Conservation (phyloP, 306 rosid species). For the Cucumis hystrix region DNA sequence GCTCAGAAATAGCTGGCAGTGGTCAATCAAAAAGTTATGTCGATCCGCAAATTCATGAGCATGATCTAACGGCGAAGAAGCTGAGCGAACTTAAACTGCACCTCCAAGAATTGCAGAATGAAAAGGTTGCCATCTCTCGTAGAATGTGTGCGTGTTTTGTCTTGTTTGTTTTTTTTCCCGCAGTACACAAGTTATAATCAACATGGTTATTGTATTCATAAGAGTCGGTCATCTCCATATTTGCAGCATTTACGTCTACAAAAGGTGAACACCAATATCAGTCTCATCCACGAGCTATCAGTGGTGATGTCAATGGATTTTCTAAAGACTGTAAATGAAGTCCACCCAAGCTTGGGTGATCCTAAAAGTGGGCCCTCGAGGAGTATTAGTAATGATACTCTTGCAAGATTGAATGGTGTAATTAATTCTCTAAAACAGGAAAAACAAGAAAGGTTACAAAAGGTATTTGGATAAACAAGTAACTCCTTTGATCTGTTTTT, state of each 20-base stretch:
- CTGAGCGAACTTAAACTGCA: slow-evolving; percentile 59
- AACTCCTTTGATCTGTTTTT: not conserved
- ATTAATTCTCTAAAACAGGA: slow-evolving; percentile 54
- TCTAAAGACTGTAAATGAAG: slow-evolving; percentile 33
- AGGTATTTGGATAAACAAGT: slow-evolving; percentile 29
- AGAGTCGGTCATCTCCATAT: not conserved
- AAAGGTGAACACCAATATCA: slow-evolving; percentile 45
- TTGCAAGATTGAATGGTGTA: slow-evolving; percentile 58
- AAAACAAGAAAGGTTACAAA: slow-evolving; percentile 54
- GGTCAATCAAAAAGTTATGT: slow-evolving; percentile 20
- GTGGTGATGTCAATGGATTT: slow-evolving; percentile 60
- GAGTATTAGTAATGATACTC: slow-evolving; percentile 77
- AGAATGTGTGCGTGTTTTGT: not conserved
- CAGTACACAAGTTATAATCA: not conserved
- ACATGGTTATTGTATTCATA: not conserved
- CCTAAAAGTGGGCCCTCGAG: slow-evolving; percentile 23
- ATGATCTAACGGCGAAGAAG: slow-evolving; percentile 46
- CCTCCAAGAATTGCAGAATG: slow-evolving; percentile 69
- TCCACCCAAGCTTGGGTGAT: slow-evolving; percentile 67
- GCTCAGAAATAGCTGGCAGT: slow-evolving; percentile 57
- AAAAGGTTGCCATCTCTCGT: slow-evolving; percentile 41
- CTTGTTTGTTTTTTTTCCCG: not conserved
- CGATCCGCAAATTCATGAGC: slow-evolving; percentile 27
- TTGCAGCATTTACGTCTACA: slow-evolving; percentile 60
- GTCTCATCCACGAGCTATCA: slow-evolving; percentile 43